Base-by-base conservation (phyloP, 1,284 basidiomycete species). In the Agaricales sp. region DNA sequence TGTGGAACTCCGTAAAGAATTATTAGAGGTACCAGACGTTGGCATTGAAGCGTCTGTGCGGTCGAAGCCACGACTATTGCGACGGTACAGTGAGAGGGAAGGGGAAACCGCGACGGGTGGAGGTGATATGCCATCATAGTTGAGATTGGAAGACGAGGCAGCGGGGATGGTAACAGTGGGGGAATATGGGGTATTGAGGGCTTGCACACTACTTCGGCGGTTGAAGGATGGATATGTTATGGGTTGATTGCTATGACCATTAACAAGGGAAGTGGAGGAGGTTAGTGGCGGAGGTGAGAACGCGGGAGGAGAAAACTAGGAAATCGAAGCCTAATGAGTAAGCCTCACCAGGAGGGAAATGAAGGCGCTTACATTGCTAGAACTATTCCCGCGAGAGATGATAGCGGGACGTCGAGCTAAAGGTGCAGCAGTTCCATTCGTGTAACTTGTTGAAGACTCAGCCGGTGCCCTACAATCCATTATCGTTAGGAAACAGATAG, bases 1-100 rank as follows among this genome's bases (percentile, higher is more conserved):
- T 13, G 44, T 22, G 18, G 24, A 11, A 21, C n/a, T 16, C 39
- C 21, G 6, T 71, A 64, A 48, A 71, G 77, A 45, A 79, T 76
- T 56, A 82, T 80, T 1, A 90, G 92, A 56, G 94, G 94, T 62
- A 91, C 89, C 53, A 94, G 87, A 0, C 77, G 63, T 2, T 73
- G 63, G 2, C 75, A 74, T 46, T 67, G 53, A 68, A 60, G 21
- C 55, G 67, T 14, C 24, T 63, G 55, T 45, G 67, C 39, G 20
- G 74, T 70, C 4, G 81, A 77, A 45, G 4, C 39, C n/a, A 18
- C 18, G 21, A 16, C 16, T 43, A 18, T 16, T 18, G 39, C 39
- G 39, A 22, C 16, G 39, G 18, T 18, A 22, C 47, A 58, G 62
- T 37, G 60, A 60, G 24, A 69, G 52, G 51, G 71, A 69, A 54